Base-by-base conservation (phyloP, 352 stramenopile species). In the Phytophthora macrochlamydospora region DNA sequence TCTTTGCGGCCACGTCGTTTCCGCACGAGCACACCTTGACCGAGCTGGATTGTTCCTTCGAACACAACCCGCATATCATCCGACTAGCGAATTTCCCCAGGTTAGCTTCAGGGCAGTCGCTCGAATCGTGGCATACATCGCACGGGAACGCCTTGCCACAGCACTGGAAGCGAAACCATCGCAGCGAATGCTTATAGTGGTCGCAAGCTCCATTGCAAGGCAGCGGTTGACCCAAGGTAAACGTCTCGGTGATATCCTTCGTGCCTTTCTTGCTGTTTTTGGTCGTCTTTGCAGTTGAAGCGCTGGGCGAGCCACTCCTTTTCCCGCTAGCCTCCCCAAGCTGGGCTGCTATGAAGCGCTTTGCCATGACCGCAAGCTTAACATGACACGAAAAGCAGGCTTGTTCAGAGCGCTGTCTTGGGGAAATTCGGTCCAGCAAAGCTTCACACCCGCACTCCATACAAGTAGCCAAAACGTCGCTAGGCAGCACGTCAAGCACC, bases 131-230 rank as follows among this genome's bases (percentile, higher is more conserved):
- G 52, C 87, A 95, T 24, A 94, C 84, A 59, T 95, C 87, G 50
- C 87, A 95, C 0, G 85, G 79, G 54, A 93, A 92, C 9, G 78
- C 76, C 56, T 92, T 93, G 24, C 86, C 86, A 45, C 87, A 95
- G 71, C 87, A 95, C 56, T 93, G 87, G 65, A 95, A 95, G 24
- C 85, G 79, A 65, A 95, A 93, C 87, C 87, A 95, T 4, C 87
- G 85, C 13, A 80, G 62, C 43, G 87, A 95, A 57, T 92, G 81
- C 51, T 83, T 84, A 61, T 94, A 95, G 67, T 95, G 87, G 13
- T 90, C 77, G 32, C 87, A 95, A 35, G 58, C 69, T 51, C 87
- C 87, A 43, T 91, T 88, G 49, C 75, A 76, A 28, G 87, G 87
- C 59, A 95, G 54, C 14, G 85, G 83, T 49, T 92, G 78, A 29